Evolutionary conservation across 225 moss, liverwort and hornwort species (phyloP), one percentile per base, ranked within the genome.

Genomic region (Takakia lepidozioides): DNA sequence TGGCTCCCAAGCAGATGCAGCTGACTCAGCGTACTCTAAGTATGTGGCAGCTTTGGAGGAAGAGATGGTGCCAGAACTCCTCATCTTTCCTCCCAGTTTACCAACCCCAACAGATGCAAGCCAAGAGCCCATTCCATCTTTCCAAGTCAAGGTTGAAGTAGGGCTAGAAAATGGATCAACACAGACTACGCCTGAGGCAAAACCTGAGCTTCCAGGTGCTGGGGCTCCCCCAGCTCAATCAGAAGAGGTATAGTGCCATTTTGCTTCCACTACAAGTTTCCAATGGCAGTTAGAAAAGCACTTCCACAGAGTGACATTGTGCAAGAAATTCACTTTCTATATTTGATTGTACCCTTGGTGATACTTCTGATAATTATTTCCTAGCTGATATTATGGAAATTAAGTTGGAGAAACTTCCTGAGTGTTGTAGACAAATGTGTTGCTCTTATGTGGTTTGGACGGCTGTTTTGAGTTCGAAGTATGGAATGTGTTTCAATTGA

Each of bases 31-130:
- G 25, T 83, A 78, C 56, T 36, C 63, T 15, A 85, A 71, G 56
- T 98, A 98, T 39, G 51, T 81, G 36, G 62, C 68, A 27, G 74
- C 73, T 53, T 78, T 98, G 71, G 70, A 83, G 46, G 54, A 55
- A 61, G 95, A 98, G 73, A 74, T 84, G 75, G 68, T 66, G 50
- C 95, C 95, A 44, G 90, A 90, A 44, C 78, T 98, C 34, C 57
- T 91, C 40, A 87, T 98, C 30, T 73, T 39, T 42, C 55, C 75
- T 43, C 74, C 72, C 34, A 65, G 62, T 49, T 59, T 52, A 29
- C 53, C 75, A 36, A 74, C 83, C 45, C 65, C 78, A 32, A 53
- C 61, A 27, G 82, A 57, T 42, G 50, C 56, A 35, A 65, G 57
- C 53, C 82, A 85, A 63, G 75, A 65, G 51, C 67, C 51, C 32